These are phyloP conservation scores for Penicillium maclennaniae DNA, from an alignment of 495 filamentous ascomycete species.

Conservation along the genomic window DNA sequence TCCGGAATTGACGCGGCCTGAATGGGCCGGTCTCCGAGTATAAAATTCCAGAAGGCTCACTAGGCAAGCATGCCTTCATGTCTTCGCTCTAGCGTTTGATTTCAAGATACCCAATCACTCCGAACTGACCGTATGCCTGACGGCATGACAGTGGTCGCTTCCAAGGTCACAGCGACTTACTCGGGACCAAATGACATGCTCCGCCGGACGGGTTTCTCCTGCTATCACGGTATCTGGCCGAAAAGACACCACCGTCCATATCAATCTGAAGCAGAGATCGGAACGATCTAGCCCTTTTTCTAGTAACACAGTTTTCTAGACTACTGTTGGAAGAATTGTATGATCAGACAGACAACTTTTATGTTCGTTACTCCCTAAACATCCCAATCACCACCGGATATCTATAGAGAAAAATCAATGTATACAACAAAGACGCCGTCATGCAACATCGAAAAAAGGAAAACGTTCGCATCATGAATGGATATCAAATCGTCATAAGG, in stretches of 20 bases:
- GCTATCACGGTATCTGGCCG: not conserved
- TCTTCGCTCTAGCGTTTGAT: not conserved
- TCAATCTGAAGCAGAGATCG: not conserved
- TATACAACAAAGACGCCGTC: slow-evolving; percentile 22
- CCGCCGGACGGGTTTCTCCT: not conserved
- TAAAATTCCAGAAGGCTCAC: not conserved
- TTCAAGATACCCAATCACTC: not conserved
- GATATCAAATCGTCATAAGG: slow-evolving; percentile 18
- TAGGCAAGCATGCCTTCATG: not conserved
- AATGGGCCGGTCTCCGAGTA: not conserved
- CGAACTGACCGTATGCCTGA: not conserved
- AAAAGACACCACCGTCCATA: not conserved
- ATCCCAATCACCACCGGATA: slow-evolving; percentile 23
- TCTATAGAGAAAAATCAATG: slow-evolving; percentile 17
- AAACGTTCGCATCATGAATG: slow-evolving; percentile 29
- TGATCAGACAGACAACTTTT: slow-evolving; percentile 5
- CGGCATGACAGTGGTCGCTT: not conserved
- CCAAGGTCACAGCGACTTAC: not conserved
- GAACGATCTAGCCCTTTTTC: not conserved
- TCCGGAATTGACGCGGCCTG: not conserved
- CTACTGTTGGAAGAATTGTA: not conserved
- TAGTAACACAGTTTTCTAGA: not conserved
- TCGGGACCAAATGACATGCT: not conserved
- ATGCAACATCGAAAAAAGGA: slow-evolving; percentile 17
- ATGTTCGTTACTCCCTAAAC: slow-evolving; percentile 10